Evolutionary conservation across 352 stramenopile species (phyloP), one percentile per base, ranked within the genome.

Genomic region (Aphanomyces astaci): DNA sequence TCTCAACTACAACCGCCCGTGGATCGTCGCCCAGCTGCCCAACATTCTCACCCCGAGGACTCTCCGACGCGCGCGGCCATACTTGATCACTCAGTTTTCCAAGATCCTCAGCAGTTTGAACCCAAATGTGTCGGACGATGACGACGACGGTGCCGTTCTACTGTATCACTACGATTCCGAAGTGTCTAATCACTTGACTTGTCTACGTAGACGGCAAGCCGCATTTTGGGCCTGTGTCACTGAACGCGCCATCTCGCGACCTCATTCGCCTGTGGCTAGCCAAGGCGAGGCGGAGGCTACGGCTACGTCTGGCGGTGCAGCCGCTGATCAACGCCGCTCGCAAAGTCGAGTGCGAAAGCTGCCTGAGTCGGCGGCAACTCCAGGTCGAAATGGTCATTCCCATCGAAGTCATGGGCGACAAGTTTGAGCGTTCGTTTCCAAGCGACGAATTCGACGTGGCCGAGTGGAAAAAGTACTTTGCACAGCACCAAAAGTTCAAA

Each of bases 1-100:
- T 73, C 81, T 99, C 22, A 92, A 97, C 72, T 98, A 99, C 82
- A 99, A 99, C 67, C 82, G 94, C 3, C 84, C 89, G n/a, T 99
- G 96, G 96, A 84, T 99, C 48, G 88, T 98, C n/a, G 80, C 85
- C 24, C 91, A 98, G 63, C 79, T 99, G 15, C 96, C 96, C 13
- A 93, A 87, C 32, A 96, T 99, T 62, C 76, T 99, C 0, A 99
- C 95, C 40, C 96, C 96, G 11, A 83, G 94, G 10, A 98, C 93
- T 9, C 68, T 98, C 43, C 81, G 88, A 13, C 88, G 88, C 15
- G 89, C 87, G 22, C 76, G 91, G 45, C 96, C 96, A 25, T 98
- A 98, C 72, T 72, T 99, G 55, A 90, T 98, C 7, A 90, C 97
- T 5, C 95, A 99, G 73, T 96, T 99, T 63, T 88, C 92, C 13